Evolutionary conservation across 352 stramenopile species (phyloP), one percentile per base, ranked within the genome.

Genomic region (Globisporangium acanthophoron): DNA sequence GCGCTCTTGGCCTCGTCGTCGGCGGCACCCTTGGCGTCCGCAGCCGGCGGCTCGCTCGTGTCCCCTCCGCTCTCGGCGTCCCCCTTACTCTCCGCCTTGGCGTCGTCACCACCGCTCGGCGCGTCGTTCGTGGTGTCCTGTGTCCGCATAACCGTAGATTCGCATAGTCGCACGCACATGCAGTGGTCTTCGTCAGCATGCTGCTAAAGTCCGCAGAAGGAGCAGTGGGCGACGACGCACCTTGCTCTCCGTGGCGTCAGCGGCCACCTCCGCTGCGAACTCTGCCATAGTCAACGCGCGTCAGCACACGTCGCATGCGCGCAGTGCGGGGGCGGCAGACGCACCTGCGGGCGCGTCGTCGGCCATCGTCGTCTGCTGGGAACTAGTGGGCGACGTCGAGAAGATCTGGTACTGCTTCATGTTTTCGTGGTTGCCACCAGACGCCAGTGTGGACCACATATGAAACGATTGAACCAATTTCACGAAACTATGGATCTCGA

Each of bases 1-100:
- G 85, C 84, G 39, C 71, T 76, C 64, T 94, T 90, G 18, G 33
- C 54, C 11, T 54, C 31, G 44, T 52, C 52, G 24, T 48, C 21
- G 24, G 39, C 37, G 37, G 21, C 21, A 16, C 41, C 31, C 40
- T 48, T 57, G 13, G 41, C 24, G 35, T 57, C 40, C 20, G 40
- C 52, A 6, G 50, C 50, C 12, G 52, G 16, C 15, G 33, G 6
- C 20, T 21, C 52, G 33, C n/a, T 31, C 21, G 46, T 12, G 20
- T 52, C 46, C 3, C 47, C 27, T 0, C 16, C n/a, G 41, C 8
- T 13, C 43, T 48, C 43, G 18, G 24, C 47, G 2, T 52, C 15
- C 4, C 29, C 47, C 27, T 52, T 52, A 24, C 47, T 52, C 15
- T 41, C 49, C 5, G 16, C 12, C 49, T 44, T 40, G 16, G 6